A percentile compares a stretch with the other conserved stretches of the same genome.
Conservation (phyloP, 208 protist species). For the Trypanosoma mega region DNA sequence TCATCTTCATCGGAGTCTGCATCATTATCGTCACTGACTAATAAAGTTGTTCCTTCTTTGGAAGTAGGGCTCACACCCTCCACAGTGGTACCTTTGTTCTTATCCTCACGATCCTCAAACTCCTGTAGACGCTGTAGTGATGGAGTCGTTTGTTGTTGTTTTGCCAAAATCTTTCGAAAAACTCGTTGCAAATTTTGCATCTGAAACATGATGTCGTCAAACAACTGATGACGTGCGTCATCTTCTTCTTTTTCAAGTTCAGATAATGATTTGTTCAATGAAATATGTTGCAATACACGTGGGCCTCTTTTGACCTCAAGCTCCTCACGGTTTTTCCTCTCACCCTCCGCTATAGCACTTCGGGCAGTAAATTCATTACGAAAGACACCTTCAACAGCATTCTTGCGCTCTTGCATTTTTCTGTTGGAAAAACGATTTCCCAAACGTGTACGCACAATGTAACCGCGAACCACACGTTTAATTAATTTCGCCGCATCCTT, state of each 20-base stretch:
- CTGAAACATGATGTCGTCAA: conserved; percentile 1
- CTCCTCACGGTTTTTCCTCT: neutral
- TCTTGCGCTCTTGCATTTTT: conserved; percentile 24
- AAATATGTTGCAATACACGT: neutral
- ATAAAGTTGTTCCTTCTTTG: neutral
- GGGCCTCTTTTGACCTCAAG: neutral
- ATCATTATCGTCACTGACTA: conserved; percentile 10
- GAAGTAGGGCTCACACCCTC: conserved; percentile 4
- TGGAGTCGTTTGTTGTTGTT: neutral
- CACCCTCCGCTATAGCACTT: neutral
- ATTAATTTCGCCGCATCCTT: conserved; percentile 15
- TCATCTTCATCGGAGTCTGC: conserved; percentile 16
- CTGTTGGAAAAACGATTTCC: conserved; percentile 26
- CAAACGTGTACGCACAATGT: conserved; percentile 13
- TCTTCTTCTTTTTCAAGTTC: conserved; percentile 5
- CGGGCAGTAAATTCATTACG: neutral
- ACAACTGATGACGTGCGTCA: conserved; percentile 5
- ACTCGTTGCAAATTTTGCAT: neutral
- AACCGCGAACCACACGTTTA: conserved; percentile 27
- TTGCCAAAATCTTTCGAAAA: neutral
- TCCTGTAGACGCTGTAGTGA: conserved; percentile 10
- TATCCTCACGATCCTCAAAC: conserved; percentile 30
- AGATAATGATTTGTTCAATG: neutral
- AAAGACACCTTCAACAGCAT: conserved; percentile 9
- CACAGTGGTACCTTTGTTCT: neutral